phyloP scores from a whole-genome alignment of 306 rosid species.

The Inga leiocalycina region DNA sequence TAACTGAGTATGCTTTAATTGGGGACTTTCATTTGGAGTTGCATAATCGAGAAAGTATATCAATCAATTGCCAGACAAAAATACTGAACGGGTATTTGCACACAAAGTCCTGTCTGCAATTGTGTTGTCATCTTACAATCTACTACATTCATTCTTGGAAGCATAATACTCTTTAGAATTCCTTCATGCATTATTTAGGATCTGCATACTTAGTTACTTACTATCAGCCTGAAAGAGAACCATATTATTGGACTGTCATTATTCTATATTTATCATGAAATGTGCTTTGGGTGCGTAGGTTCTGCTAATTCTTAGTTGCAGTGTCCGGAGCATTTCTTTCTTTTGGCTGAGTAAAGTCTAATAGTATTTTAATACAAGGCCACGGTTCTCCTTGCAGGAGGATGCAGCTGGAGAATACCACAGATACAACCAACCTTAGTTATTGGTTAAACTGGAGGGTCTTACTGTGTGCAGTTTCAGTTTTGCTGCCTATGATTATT shows the following conservation, averaged over 20 bases:
- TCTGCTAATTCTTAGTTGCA: not conserved
- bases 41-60: not conserved
- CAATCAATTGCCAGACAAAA: not conserved
- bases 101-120: not conserved
- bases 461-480: conserved; percentile 55
- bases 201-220: not conserved
- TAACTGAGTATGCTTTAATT: not conserved
- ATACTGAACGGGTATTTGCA: not conserved
- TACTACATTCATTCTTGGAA: conserved; percentile 7
- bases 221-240: not conserved
- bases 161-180: conserved; percentile 8
- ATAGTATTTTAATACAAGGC: conserved; percentile 10
- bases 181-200: conserved; percentile 22
- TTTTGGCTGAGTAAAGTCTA: conserved; percentile 1
- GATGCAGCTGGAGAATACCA: conserved; percentile 51
- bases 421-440: conserved; percentile 54
- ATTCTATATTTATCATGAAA: not conserved
- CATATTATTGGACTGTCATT: conserved; percentile 3
- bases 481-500: conserved; percentile 48
- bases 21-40: not conserved
- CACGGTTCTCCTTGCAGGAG: conserved; percentile 49
- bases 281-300: not conserved
- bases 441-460: conserved; percentile 88
- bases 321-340: not conserved
- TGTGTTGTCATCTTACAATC: conserved; percentile 1